Conservation (phyloP, 176 grass and related monocot species). For the Bromus sterilis region DNA sequence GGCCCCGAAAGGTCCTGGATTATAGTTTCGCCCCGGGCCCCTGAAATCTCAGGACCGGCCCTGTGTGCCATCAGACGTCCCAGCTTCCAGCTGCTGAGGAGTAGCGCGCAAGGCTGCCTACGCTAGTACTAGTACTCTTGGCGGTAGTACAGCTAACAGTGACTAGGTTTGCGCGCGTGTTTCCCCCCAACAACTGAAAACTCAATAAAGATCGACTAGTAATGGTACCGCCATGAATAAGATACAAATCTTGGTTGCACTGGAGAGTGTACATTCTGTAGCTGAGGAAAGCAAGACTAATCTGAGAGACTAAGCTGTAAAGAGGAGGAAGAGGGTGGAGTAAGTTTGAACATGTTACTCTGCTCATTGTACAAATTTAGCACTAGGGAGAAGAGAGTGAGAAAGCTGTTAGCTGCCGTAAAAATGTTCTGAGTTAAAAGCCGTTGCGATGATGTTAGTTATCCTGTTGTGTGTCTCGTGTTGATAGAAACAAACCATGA, state of each 20-base stretch:
- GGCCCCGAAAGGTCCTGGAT: too few relatives aligned
- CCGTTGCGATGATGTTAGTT: not conserved
- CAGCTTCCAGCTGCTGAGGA: too few relatives aligned
- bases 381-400: constrained; percentile 25
- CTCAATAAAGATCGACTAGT: not conserved
- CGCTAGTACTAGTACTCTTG: too few relatives aligned
- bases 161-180: too few relatives aligned
- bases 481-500: not conserved
- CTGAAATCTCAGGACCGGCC: too few relatives aligned
- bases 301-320: constrained; percentile 27
- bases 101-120: too few relatives aligned
- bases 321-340: constrained; percentile 32
- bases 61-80: too few relatives aligned
- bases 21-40: too few relatives aligned
- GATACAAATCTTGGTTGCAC: constrained; percentile 28
- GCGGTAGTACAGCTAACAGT: too few relatives aligned
- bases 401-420: constrained; percentile 38
- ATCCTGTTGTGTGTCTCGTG: not conserved
- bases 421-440: not conserved
- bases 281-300: constrained; percentile 32
- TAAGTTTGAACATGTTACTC: constrained; percentile 25
- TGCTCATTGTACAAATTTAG: constrained; percentile 55
- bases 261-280: constrained; percentile 60
- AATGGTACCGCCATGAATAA: constrained; percentile 14
- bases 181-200: constrained; percentile 1